Evolutionary conservation across 306 rosid genomes (phyloP), one percentile per base, ranked within the genome.

Genomic region (Cucumis melo): DNA sequence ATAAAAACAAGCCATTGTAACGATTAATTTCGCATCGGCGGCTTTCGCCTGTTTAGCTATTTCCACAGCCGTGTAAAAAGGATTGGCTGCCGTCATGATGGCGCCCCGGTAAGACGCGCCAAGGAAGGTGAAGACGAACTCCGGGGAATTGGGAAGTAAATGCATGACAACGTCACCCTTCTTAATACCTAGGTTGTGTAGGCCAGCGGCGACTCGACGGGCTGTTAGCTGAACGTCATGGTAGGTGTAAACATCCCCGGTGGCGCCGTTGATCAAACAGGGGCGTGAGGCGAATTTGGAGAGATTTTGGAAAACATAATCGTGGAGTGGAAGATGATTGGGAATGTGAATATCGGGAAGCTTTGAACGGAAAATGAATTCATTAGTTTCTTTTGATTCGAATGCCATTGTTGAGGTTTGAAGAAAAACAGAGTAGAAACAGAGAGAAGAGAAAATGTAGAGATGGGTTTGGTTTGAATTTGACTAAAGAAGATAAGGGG

Each of bases 331-430:
- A 62, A 89, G 84, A 54, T 91, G 85, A 23, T 89, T 88, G 10
- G 97, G 98, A 82, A 93, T 87, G 84, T 81, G 54, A 46, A 93
- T 91, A 19, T 91, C 91, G 0, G 89, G 90, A n/a, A 93, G 97
- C 74, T 82, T 89, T 0, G 97, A 93, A 56, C 87, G 82, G 88
- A 80, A 93, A 16, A 91, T 78, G 82, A 86, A 68, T 3, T 84
- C 87, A 1, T 78, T 60, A 2, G 75, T 70, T 41, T 79, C 50
- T 9, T 78, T 72, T 8, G 38, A 42, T 62, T 83, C 80, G 20
- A 68, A 1, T 17, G 74, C 29, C 57, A 81, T 82, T 83, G 80
- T 79, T 17, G 36, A 6, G 44, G 20, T 0, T 19, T 29, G 6
- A 64, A 12, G 41, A 16, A 41, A 46, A 12, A 46, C 53, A 46